Base-by-base conservation (phyloP, 176 grass and related monocot species). In the Hsuehochloa calcarea region DNA sequence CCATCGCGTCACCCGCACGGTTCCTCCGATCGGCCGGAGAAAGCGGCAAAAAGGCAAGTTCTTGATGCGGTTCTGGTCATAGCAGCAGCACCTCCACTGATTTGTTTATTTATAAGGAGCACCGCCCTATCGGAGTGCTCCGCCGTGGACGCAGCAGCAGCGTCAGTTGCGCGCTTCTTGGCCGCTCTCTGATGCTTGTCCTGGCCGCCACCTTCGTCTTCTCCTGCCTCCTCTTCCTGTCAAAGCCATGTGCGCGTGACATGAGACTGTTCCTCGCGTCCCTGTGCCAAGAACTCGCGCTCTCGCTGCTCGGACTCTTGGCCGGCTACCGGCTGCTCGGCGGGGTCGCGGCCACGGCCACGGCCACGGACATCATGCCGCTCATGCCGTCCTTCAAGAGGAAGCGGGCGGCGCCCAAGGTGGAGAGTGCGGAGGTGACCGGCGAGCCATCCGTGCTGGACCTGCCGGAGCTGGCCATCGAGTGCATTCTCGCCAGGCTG, bases 391-490 rank as follows among this genome's bases (percentile, higher is more conserved):
- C 81, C 76, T 84, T 87, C 56, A 89, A 89, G 55, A 96, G 85
- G 90, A 96, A 87, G 87, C 89, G 83, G 31, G 65, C 78, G 31
- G 86, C 88, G 55, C 44, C 45, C 40, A 84, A 14, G 68, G 73
- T 61, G 37, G 90, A 85, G 65, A 89, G 85, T 73, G 82, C 10
- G 16, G 90, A 88, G 29, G 83, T 39, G 35, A 49, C 22, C 16
- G 58, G 46, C 46, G 92, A 87, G 67, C 72, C 84, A 16, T 92
- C 90, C 29, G 5, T 96, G 75, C 77, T 99, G 78, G 96, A 99
- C 82, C 83, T 99, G 65, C 96, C 96, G 39, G 96, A 99, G 70
- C 79, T 99, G 81, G 83, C 88, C 54, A 85, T 99, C 73, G 93
- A 99, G 64, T 87, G 86, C 82, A 94, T 99, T 89, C 93, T 99